phyloP scores from a whole-genome alignment of 805 yeast species.

The Saturnispora halmiae region DNA sequence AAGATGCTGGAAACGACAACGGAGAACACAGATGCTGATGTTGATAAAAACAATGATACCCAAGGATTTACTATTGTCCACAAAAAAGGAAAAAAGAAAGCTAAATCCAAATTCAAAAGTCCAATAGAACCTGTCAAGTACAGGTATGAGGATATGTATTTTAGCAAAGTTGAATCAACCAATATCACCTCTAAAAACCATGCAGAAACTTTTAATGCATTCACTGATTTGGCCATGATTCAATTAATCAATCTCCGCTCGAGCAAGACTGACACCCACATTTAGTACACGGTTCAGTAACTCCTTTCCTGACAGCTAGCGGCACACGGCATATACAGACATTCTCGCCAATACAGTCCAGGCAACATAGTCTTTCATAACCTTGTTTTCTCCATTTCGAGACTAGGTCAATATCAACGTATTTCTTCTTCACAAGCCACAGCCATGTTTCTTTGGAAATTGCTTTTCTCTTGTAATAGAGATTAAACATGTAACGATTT shows the following conservation, averaged over 20 bases:
- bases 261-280: slow-evolving; percentile 88
- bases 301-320: slow-evolving; percentile 35
- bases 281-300: slow-evolving; percentile 43
- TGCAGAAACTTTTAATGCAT: slow-evolving; percentile 13
- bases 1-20: slow-evolving; percentile 7
- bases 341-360: slow-evolving; percentile 65
- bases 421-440: slow-evolving; percentile 59
- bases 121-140: slow-evolving; percentile 16
- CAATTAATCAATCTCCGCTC: slow-evolving; percentile 46
- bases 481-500: slow-evolving; percentile 64
- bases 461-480: slow-evolving; percentile 61
- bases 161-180: slow-evolving; percentile 1
- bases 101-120: slow-evolving; percentile 2
- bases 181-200: neutral
- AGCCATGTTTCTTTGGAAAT: slow-evolving; percentile 62
- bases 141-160: slow-evolving; percentile 15
- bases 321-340: slow-evolving; percentile 88
- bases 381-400: slow-evolving; percentile 62
- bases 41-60: neutral
- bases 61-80: slow-evolving; percentile 3
- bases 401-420: slow-evolving; percentile 60
- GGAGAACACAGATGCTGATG: neutral
- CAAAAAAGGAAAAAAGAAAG: slow-evolving; percentile 11
- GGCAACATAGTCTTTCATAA: slow-evolving; percentile 77
- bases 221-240: slow-evolving; percentile 22